Base-by-base conservation (phyloP, 805 yeast genomes). In the Zygosaccharomyces rouxii region DNA sequence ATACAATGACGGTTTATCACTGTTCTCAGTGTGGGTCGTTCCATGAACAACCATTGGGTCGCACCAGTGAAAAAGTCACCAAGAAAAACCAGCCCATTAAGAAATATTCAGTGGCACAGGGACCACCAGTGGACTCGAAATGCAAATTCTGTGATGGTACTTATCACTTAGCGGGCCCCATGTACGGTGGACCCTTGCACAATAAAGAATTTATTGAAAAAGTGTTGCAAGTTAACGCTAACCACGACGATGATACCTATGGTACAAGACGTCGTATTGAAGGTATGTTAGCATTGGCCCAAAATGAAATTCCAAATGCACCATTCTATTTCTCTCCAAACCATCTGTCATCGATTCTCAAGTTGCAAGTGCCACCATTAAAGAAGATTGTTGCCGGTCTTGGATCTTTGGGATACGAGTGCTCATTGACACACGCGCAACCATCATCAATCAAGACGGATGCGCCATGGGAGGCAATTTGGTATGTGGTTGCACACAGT, bases 281-380 rank as follows among this genome's bases (percentile, higher is more conserved):
- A 64, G 98, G 98, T 11, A 94, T 94, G 98, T 71, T 89, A 26
- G 86, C 94, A 0, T 71, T 92, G 60, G 98, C 97, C 4, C 60
- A 66, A 35, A 77, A 77, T 54, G 99, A 94, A 66, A 60, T 92
- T 35, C 66, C 51, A 10, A 72, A 77, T 19, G 63, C 77, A 0
- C 95, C 90, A 23, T 89, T 94, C 63, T 94, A 89, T 68, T 83
- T 92, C 70, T 81, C 86, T 49, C 86, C 95, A 30, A 84, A 89
- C 51, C 79, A 80, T 48, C 56, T 92, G 37, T 79, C 95, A 0
- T 82, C 92, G 2, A 75, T 85, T 10, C 71, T 92, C 58, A 86
- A 86, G 63, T 77, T 89, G 42, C 86, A 90, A 19, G 89, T 92
- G 5, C 95, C 97, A 19, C 81, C 96, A 7, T 72, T 88, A 47